Base-by-base conservation (phyloP, 2,329 filamentous ascomycete species). In the Epicoccum sorghinum region DNA sequence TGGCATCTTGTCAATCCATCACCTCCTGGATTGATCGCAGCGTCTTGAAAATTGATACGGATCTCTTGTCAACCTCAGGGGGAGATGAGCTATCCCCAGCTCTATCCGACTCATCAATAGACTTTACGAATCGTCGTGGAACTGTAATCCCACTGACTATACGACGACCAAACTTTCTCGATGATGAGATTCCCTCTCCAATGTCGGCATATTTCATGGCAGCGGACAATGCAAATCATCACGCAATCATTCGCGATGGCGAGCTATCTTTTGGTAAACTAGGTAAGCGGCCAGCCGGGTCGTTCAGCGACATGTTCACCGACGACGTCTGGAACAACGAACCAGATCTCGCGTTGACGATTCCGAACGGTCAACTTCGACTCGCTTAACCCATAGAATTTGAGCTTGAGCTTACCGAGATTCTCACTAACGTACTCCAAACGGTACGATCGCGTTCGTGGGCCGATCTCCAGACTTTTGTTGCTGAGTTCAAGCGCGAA, bases 261-360 rank as follows among this genome's bases (percentile, higher is more conserved):
- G 39, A 42, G 8, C 9, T 13, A 22, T 10, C 12, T 22, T 8
- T 18, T 13, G 9, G 9, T 14, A 4, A 8, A n/a, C 5, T n/a
- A 29, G 18, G 25, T 3, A 25, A 23, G 6, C n/a, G n/a, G 30
- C 10, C n/a, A 12, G 7, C 27, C 14, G 27, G 22, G 4, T 9
- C 10, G 10, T 22, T 40, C 14, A 30, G 37, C 3, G 8, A 27
- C 18, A 14, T 49, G 22, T 54, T 54, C 10, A 4, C 35, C 24
- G 13, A 54, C 27, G 39, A 41, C 10, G 30, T 54, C 6, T 54
- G 40, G 45, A 25, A 27, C 23, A 24, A 35, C 4, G 41, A 27
- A 8, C 41, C 24, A 9, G 24, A 40, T n/a, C 41, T 54, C 23
- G 18, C 36, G n/a, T 6, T 54, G 8, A 5, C 13, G 9, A 5